phyloP scores from a whole-genome alignment of 1,284 basidiomycete species.

The Trichosporon coremiiforme region DNA sequence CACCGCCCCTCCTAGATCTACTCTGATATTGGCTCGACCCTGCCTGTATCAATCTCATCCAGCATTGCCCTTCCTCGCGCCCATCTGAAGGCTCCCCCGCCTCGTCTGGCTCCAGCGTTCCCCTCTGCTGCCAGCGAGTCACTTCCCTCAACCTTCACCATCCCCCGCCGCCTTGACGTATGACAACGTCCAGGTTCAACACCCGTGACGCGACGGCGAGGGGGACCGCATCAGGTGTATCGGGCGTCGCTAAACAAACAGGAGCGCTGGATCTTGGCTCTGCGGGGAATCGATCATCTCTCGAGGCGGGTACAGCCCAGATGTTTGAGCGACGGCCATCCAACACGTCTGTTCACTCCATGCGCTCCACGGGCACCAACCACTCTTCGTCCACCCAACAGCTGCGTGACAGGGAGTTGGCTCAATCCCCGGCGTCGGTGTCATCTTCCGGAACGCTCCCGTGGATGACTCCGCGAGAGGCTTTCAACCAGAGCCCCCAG shows the following conservation, averaged over 20 bases:
- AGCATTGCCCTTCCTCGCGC: not conserved
- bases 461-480: conserved; percentile 25
- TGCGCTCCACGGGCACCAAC: conserved; percentile 12
- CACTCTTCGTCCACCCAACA: conserved; percentile 2
- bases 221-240: conserved; percentile 4
- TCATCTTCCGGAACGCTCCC: conserved; percentile 33
- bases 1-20: not conserved
- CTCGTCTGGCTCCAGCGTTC: not conserved
- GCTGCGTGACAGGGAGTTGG: conserved; percentile 8
- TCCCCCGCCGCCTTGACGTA: conserved; percentile 8
- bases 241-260: conserved; percentile 21
- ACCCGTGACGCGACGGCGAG: conserved; percentile 19
- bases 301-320: not conserved
- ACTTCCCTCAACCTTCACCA: not conserved
- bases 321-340: conserved; percentile 33
- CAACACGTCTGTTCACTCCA: conserved; percentile 32
- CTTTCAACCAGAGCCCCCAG: conserved; percentile 11
- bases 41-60: not conserved
- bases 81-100: not conserved
- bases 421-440: conserved; percentile 36
- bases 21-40: not conserved
- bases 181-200: conserved; percentile 9
- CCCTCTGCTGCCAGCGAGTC: conserved; percentile 7
- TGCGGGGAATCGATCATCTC: not conserved
- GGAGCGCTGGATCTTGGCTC: conserved; percentile 16